Percentiles rank a stretch among this genome's conserved stretches.
phyloP scores from a whole-genome alignment of 2,329 filamentous ascomycete species.

The Tolypocladium inflatum region DNA sequence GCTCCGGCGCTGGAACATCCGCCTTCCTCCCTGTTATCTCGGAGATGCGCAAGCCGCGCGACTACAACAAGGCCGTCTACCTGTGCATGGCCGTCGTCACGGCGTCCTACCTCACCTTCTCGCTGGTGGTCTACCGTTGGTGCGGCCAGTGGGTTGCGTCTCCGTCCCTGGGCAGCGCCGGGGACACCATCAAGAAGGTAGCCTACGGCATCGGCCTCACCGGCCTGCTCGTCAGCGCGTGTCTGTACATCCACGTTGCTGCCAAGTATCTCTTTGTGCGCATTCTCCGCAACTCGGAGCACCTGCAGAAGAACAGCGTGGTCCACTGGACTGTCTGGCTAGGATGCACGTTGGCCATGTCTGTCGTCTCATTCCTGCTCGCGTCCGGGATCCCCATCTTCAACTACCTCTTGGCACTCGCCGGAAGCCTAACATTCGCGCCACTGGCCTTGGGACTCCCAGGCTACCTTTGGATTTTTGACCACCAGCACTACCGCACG shows the following conservation, averaged over 20 bases:
- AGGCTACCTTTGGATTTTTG: no score
- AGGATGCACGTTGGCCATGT: constrained; percentile 10
- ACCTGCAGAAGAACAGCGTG: constrained; percentile 15
- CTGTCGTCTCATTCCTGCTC: constrained; percentile 12
- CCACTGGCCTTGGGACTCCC: no score
- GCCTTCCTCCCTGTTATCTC: constrained; percentile 22
- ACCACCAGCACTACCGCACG: no score
- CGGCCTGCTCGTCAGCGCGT: constrained; percentile 17
- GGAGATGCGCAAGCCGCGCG: constrained; percentile 21
- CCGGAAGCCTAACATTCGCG: no score
- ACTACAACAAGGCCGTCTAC: constrained; percentile 17
- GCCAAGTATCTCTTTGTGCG: constrained; percentile 21
- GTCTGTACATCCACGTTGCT: constrained; percentile 16
- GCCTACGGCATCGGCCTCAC: constrained; percentile 30
- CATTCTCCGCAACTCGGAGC: constrained; percentile 16
- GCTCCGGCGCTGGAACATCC: constrained; percentile 26
- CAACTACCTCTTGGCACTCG: constrained; percentile 18
- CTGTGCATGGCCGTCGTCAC: constrained; percentile 16
- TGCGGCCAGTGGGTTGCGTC: constrained; percentile 36
- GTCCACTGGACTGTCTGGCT: constrained; percentile 21
- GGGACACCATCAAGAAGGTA: constrained; percentile 29
- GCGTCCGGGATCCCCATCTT: constrained; percentile 16
- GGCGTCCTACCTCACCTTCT: constrained; percentile 21
- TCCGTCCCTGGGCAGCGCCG: constrained; percentile 36
- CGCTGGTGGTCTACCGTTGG: constrained; percentile 32